These are phyloP conservation scores for Thelonectria blattea DNA, from an alignment of 2,329 filamentous ascomycete species.

Conservation along the genomic window DNA sequence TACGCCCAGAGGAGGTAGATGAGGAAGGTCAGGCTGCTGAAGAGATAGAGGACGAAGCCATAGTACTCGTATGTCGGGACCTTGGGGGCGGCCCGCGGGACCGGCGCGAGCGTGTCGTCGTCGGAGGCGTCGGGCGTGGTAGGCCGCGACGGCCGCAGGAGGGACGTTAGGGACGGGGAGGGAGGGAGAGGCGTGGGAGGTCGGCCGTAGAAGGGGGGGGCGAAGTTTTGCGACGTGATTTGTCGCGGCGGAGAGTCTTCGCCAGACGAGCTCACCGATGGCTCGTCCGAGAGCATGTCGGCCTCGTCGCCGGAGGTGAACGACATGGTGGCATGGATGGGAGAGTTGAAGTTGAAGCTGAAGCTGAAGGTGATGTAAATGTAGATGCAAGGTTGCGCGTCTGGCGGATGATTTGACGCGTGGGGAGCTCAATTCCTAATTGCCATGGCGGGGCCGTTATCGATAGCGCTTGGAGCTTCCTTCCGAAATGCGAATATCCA, in stretches of 20 bases:
- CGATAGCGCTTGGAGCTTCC: too few relatives aligned
- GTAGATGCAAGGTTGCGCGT: conserved; percentile 12
- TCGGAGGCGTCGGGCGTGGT: conserved; percentile 93
- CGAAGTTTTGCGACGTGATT: conserved; percentile 58
- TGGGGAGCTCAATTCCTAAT: too few relatives aligned
- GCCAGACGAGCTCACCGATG: conserved; percentile 42
- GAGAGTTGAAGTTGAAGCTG: neutral
- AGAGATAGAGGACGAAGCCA: conserved; percentile 94
- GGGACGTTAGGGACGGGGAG: conserved; percentile 88
- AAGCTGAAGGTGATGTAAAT: neutral
- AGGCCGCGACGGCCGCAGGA: conserved; percentile 88
- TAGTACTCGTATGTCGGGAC: conserved; percentile 99
- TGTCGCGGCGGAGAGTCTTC: conserved; percentile 51
- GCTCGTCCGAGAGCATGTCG: conserved; percentile 45
- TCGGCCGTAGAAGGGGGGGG: conserved; percentile 93
- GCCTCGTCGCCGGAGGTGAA: conserved; percentile 45
- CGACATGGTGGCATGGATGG: conserved; percentile 37
- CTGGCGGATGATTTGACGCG: conserved; percentile 6
- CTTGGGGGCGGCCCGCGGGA: conserved; percentile 86
- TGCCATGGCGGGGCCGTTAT: too few relatives aligned
- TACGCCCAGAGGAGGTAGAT: conserved; percentile 82
- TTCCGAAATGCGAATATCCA: too few relatives aligned
- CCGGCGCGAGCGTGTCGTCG: conserved; percentile 82
- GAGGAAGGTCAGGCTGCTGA: conserved; percentile 81
- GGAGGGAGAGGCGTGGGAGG: conserved; percentile 95